Base-by-base conservation (phyloP, 768 basidiomycete genomes). In the Suillus paluster region DNA sequence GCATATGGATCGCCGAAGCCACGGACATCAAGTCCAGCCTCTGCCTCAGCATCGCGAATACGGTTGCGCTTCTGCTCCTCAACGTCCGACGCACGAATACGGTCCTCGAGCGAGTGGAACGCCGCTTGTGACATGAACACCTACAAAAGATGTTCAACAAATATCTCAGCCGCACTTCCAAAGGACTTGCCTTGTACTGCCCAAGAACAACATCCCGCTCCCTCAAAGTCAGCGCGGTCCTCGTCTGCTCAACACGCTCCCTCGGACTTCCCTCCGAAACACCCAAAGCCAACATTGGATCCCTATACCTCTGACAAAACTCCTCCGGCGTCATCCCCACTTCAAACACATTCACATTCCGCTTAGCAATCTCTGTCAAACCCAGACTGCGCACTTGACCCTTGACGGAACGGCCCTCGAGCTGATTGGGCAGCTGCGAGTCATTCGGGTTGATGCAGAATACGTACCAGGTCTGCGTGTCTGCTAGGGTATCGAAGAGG, bases 371-470 rank as follows among this genome's bases (percentile, higher is more conserved):
- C 77, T 94, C 92, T 2, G 88, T 77, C 67, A 99, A 69, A 0
- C 95, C 93, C 27, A 89, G 70, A 60, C 91, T 90, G 55, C 92
- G 83, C 41, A 99, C 89, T 77, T 99, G 97, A 0, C 92, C 92
- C 74, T 95, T 97, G 54, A 98, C 90, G 44, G 90, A 89, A 49
- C 95, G 82, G 12, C 93, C 92, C 78, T 99, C 97, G 57, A 98
- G 79, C 72, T 98, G 96, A 71, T 95, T 94, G 42, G 96, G 95
- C 21, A 98, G 78, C 71, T 97, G 97, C 27, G 94, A 89, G 77
- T 98, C 95, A 71, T 99, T 99, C 5, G 96, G 95, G 72, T 92
- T 95, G 67, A 99, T 77, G 70, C 95, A 97, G 76, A 97, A 94
- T 19, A 97, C 83, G 68, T 88, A 91, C 95, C 95, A 98, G 2